Evolutionary conservation across 1,139 yeast species (phyloP).

Genomic region (Yamadazyma siamensis): DNA sequence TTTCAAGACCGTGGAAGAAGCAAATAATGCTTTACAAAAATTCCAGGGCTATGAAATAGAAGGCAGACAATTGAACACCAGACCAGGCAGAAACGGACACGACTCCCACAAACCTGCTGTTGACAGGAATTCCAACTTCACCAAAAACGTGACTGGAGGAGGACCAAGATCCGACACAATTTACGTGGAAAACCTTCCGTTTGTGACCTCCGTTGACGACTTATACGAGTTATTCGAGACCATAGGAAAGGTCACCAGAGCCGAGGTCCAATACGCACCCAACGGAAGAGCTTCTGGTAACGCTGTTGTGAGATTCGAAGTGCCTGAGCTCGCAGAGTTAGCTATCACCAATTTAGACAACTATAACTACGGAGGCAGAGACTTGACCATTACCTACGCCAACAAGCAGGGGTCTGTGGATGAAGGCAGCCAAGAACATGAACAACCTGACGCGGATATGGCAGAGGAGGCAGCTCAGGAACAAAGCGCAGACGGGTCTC

Average conservation of each 20-base stretch:
- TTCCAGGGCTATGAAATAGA: constrained; percentile 66
- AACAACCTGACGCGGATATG: constrained; percentile 3
- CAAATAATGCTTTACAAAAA: constrained; percentile 56
- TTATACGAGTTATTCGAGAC: constrained; percentile 83
- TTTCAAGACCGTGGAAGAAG: constrained; percentile 57
- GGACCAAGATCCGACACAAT: constrained; percentile 68
- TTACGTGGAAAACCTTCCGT: constrained; percentile 78
- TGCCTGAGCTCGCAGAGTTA: constrained; percentile 63
- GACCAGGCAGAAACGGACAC: constrained; percentile 49
- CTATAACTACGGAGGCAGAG: constrained; percentile 83
- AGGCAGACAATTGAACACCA: constrained; percentile 68
- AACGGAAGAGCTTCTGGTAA: constrained; percentile 75
- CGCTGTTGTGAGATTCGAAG: constrained; percentile 79
- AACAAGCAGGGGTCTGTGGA: constrained; percentile 9
- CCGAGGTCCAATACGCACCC: constrained; percentile 67
- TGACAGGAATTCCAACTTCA: constrained; percentile 50
- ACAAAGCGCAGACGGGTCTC: neutral
- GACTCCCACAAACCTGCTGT: constrained; percentile 5
- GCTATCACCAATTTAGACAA: constrained; percentile 74
- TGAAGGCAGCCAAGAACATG: constrained; percentile 1
- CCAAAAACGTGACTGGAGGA: constrained; percentile 58
- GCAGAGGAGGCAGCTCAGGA: constrained; percentile 2
- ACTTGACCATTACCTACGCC: constrained; percentile 64
- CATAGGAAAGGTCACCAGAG: constrained; percentile 70
- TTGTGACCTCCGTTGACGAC: constrained; percentile 83